These are phyloP conservation scores for Colletotrichum musicola DNA, from an alignment of 2,329 filamentous ascomycete species.

Conservation along the genomic window DNA sequence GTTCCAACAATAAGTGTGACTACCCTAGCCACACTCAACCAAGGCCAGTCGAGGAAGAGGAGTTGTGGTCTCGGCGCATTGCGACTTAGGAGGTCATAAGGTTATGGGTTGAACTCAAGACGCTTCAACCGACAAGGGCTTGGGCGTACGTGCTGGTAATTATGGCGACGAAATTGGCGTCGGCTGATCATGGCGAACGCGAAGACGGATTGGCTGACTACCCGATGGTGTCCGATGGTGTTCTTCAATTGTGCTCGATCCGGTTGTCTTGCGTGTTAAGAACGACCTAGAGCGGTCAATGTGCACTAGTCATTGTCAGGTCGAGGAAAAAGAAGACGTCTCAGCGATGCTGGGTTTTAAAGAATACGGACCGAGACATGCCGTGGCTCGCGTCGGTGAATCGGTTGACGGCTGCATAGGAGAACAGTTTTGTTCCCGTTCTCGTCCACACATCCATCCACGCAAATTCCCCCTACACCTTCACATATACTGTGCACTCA, in stretches of 20 bases:
- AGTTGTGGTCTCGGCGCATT: background rate
- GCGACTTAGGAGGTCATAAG: background rate
- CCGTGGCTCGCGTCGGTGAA: background rate
- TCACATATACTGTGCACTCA: no score
- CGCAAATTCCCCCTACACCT: no score
- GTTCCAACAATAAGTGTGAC: slow-evolving; percentile 47
- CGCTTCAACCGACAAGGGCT: background rate
- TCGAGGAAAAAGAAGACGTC: background rate
- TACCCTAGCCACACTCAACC: background rate
- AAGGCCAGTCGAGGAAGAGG: background rate
- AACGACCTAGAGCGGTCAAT: background rate
- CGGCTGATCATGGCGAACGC: slow-evolving; percentile 33
- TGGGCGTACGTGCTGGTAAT: slow-evolving; percentile 5
- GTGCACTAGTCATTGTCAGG: background rate
- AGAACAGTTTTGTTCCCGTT: no score
- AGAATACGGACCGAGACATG: no score
- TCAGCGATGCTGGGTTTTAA: background rate
- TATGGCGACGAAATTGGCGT: slow-evolving; percentile 6
- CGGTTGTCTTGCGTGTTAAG: slow-evolving; percentile 12
- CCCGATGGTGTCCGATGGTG: slow-evolving; percentile 12
- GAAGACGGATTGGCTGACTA: slow-evolving; percentile 14
- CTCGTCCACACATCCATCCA: no score
- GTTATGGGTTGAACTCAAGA: background rate
- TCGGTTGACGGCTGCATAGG: no score
- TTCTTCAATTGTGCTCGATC: slow-evolving; percentile 25